phyloP scores from a whole-genome alignment of 345 rosid genomes.

The Bretschneidera sinensis region DNA sequence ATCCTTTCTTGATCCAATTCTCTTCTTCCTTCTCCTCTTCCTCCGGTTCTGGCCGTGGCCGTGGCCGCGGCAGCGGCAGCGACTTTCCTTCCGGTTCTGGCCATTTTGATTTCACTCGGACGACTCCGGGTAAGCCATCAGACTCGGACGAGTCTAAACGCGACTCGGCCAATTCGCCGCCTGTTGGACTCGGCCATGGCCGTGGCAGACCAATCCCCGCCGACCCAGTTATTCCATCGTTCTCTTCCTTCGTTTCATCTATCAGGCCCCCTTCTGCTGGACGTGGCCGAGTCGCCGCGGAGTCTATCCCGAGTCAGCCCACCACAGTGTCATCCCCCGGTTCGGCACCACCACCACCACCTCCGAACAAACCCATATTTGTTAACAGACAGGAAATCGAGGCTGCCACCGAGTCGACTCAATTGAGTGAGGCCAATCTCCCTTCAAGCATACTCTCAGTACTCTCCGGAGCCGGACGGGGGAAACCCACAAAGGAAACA shows the following conservation, averaged over 20 bases:
- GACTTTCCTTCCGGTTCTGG: slow-evolving; percentile 15
- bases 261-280: slow-evolving; percentile 31
- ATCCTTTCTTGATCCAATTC: slow-evolving; percentile 27
- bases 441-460: slow-evolving; percentile 25
- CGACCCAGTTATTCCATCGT: slow-evolving; percentile 33
- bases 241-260: slow-evolving; percentile 32
- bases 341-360: slow-evolving; percentile 10
- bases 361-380: slow-evolving; percentile 25
- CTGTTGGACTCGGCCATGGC: slow-evolving; percentile 52
- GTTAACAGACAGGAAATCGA: slow-evolving; percentile 20
- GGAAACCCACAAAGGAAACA: slow-evolving; percentile 30
- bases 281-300: slow-evolving; percentile 40
- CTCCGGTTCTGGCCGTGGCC: slow-evolving; percentile 41
- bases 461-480: slow-evolving; percentile 49
- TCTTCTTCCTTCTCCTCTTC: slow-evolving; percentile 52
- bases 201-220: slow-evolving; percentile 47
- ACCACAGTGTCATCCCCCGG: slow-evolving; percentile 9
- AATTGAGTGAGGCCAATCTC: slow-evolving; percentile 16
- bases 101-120: slow-evolving; percentile 14
- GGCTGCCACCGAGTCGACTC: slow-evolving; percentile 10
- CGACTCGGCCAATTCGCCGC: slow-evolving; percentile 26
- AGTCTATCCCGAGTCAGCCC: slow-evolving; percentile 13
- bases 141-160: slow-evolving; percentile 26
- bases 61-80: slow-evolving; percentile 40
- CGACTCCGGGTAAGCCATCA: slow-evolving; percentile 20